A percentile compares a stretch with the other conserved stretches of the same genome.
Conservation (phyloP, 2,329 filamentous ascomycete species). For the Aspergillus sp. region DNA sequence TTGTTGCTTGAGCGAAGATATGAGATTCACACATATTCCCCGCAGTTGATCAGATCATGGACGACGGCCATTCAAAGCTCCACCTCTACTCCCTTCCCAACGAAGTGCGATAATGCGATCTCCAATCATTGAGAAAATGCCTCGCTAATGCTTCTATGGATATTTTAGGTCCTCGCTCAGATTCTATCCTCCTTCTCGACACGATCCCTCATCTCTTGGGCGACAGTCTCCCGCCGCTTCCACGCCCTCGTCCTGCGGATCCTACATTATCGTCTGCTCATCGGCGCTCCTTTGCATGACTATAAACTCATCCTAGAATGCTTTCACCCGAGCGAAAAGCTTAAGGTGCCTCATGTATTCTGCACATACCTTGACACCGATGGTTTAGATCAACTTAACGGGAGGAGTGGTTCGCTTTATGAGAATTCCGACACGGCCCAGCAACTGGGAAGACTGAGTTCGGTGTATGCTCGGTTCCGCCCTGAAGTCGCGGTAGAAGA, state of each 20-base stretch:
- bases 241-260: conserved; percentile 64
- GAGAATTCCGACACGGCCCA: conserved; percentile 32
- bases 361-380: conserved; percentile 69
- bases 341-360: conserved; percentile 67
- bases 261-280: conserved; percentile 64
- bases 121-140: background rate
- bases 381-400: conserved; percentile 52
- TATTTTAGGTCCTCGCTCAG: conserved; percentile 52
- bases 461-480: conserved; percentile 70
- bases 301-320: conserved; percentile 75
- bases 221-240: conserved; percentile 63
- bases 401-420: conserved; percentile 41
- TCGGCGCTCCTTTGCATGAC: conserved; percentile 59
- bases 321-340: conserved; percentile 70
- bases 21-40: background rate
- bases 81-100: conserved; percentile 36
- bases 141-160: background rate
- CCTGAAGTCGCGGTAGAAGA: conserved; percentile 61
- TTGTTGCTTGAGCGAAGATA: background rate
- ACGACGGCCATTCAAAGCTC: conserved; percentile 10
- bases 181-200: conserved; percentile 54
- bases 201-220: conserved; percentile 57
- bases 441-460: conserved; percentile 51
- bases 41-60: conserved; percentile 16
- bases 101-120: conserved; percentile 29